These are phyloP conservation scores for Catenaria anguillulae DNA, from an alignment of 371 early-diverging fungal genomes.

Conservation along the genomic window DNA sequence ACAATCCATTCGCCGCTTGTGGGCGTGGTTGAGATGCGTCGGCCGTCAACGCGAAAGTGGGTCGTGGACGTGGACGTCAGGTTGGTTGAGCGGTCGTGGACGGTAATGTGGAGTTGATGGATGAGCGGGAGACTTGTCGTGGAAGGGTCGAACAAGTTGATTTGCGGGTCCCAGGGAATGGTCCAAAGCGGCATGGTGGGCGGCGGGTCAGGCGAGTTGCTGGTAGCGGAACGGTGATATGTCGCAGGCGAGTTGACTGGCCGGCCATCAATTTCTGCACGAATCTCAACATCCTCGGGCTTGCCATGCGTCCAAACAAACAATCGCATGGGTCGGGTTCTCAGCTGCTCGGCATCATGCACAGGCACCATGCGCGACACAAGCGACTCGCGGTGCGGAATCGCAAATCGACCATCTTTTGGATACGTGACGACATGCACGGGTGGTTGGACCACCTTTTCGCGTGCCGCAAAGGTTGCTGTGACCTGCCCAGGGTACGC, in stretches of 20 bases:
- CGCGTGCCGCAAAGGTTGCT: slow-evolving; percentile 2
- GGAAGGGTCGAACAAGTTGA: too few species aligned
- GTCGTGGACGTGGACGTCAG: not conserved
- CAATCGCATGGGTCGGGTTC: slow-evolving; percentile 57
- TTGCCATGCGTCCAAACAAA: too few species aligned
- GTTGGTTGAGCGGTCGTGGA: not conserved
- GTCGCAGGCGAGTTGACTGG: too few species aligned
- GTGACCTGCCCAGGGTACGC: slow-evolving; percentile 12
- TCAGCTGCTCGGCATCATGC: slow-evolving; percentile 24
- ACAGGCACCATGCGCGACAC: too few species aligned
- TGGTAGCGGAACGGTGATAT: too few species aligned
- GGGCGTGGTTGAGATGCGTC: not conserved
- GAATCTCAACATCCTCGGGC: too few species aligned
- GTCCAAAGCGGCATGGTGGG: not conserved
- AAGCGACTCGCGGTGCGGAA: slow-evolving; percentile 59
- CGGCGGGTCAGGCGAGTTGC: too few species aligned
- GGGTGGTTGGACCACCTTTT: slow-evolving; percentile 34
- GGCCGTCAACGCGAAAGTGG: not conserved
- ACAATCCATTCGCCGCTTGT: not conserved
- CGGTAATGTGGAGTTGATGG: too few species aligned
- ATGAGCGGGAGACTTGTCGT: too few species aligned
- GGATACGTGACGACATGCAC: slow-evolving; percentile 74
- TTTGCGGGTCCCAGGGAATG: too few species aligned
- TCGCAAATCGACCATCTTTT: slow-evolving; percentile 59
- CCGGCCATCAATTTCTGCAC: too few species aligned